Evolutionary conservation across 2,329 filamentous ascomycete genomes (phyloP).

Genomic region (Claviceps spartinae): DNA sequence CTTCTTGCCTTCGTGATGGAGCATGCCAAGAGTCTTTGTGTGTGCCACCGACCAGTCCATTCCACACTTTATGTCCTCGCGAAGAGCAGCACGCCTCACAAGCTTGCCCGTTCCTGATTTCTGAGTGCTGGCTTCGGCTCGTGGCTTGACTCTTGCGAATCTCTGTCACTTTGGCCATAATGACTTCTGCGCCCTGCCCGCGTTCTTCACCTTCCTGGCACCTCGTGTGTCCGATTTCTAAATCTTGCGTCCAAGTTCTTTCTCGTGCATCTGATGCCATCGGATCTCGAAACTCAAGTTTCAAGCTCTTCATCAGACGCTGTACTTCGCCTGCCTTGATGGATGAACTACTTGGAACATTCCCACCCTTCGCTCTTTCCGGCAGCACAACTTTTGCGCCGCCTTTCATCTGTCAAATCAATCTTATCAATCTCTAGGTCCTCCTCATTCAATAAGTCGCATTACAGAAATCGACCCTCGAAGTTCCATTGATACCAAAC

Average conservation of each 20-base stretch:
- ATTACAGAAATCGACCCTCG: neutral
- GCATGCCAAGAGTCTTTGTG: slow-evolving; percentile 1
- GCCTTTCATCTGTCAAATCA: too few species aligned
- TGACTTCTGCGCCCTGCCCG: neutral
- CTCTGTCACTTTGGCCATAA: neutral
- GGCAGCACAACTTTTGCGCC: neutral
- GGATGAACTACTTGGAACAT: neutral
- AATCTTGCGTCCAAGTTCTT: neutral
- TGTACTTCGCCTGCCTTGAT: neutral
- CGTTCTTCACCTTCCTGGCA: neutral
- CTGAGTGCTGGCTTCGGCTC: neutral
- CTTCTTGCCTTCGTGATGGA: neutral
- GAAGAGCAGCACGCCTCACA: neutral
- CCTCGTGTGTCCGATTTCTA: neutral
- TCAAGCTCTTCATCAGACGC: neutral
- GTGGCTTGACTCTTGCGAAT: neutral
- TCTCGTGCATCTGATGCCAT: neutral
- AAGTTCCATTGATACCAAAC: neutral
- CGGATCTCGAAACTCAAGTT: neutral
- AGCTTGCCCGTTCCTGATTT: neutral
- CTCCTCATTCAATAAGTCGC: neutral
- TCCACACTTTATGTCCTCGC: neutral
- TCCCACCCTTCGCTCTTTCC: neutral
- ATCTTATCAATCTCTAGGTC: neutral
- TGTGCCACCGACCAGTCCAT: neutral